Evolutionary conservation across 2,329 filamentous ascomycete genomes (phyloP), one percentile per base, ranked within the genome.

Genomic region (Aspergillus sp.): DNA sequence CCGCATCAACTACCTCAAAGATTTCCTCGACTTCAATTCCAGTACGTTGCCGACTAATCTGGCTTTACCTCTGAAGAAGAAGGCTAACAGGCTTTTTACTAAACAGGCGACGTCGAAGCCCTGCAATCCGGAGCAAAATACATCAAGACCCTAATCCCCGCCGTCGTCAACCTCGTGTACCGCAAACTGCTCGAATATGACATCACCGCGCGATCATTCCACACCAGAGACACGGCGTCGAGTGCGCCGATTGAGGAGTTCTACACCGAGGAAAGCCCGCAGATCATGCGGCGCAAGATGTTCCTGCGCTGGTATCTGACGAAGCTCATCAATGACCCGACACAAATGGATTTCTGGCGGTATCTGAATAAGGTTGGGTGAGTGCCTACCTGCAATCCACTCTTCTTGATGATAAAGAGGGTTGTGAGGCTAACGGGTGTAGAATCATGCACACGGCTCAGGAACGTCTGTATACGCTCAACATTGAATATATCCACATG

Each of bases 151-250:
- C 84, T 94, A 34, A 92, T 94, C 65, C 92, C 92, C 1, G 89
- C 91, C 50, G 85, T 95, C 23, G 91, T 94, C 71, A 92, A 93
- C 77, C 91, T 93, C 63, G 90, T 94, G 38, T 95, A 94, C 81
- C 88, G 88, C 72, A 94, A 94, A 74, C 84, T 95, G 0, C 81
- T 94, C 11, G 86, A 88, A 71, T 91, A 91, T 77, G 91, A 94
- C 73, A 91, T 94, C 74, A 95, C 91, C 4, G 90, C 91, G 1
- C 85, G 90, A 57, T 90, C 90, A 15, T 92, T 94, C 74, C 84
- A 87, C 61, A 86, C 83, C 2, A 76, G 82, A 51, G 81, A 82
- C 58, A 85, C 83, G 8, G 87, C 86, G 47, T 89, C 87, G 64
- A 88, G 91, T 67, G 88, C 87, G 0, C 87, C 88, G 3, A 82